Evolutionary conservation across 331 rosid genomes (phyloP).

Genomic region (Phaseolus coccineus): DNA sequence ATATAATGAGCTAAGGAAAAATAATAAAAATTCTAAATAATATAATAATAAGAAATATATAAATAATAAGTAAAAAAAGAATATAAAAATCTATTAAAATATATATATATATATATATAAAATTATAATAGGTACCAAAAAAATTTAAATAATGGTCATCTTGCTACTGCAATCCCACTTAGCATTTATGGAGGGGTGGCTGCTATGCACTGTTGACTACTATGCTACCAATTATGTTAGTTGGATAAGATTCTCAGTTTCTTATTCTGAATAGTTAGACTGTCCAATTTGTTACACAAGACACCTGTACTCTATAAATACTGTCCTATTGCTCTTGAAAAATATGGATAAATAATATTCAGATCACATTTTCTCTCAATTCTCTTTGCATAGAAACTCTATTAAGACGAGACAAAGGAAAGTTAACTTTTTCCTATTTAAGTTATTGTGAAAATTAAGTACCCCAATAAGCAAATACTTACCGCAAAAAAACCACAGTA

Average conservation of each 20-base stretch:
- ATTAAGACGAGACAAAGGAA: background rate
- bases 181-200: too few relatives aligned
- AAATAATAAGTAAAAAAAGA: too few relatives aligned
- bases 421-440: background rate
- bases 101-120: too few relatives aligned
- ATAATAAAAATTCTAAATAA: too few relatives aligned
- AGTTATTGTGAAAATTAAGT: conserved; percentile 17
- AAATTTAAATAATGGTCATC: too few relatives aligned
- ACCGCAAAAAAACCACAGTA: conserved; percentile 90
- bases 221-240: background rate
- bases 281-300: background rate
- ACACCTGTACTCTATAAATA: background rate
- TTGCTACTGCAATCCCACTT: too few relatives aligned
- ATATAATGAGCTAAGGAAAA: too few relatives aligned
- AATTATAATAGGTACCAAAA: too few relatives aligned
- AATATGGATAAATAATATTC: background rate
- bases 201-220: too few relatives aligned
- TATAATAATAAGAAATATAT: too few relatives aligned
- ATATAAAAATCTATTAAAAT: too few relatives aligned
- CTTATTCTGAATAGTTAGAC: background rate
- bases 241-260: background rate
- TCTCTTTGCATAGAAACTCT: background rate
- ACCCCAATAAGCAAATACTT: conserved; percentile 47
- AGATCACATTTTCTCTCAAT: background rate
- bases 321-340: background rate